A percentile compares a stretch with the other conserved stretches of the same genome.
phyloP scores from a whole-genome alignment of 768 basidiomycete species.

The Sporobolomyces pararoseus region DNA sequence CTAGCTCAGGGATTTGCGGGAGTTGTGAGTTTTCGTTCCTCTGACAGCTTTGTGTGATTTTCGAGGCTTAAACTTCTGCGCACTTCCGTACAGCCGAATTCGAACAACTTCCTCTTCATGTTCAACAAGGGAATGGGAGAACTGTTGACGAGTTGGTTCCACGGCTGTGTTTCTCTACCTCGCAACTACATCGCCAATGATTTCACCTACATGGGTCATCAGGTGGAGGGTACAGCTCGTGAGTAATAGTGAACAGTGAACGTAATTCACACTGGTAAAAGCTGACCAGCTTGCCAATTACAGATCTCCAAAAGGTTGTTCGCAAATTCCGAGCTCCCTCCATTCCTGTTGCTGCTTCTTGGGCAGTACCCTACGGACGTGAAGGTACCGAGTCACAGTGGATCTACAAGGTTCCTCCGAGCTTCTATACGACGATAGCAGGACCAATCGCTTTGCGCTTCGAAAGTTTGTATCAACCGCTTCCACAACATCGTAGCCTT shows the following conservation, averaged over 20 bases:
- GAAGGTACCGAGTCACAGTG: not conserved
- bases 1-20: no score
- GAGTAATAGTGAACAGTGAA: no score
- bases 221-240: no score
- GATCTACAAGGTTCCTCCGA: not conserved
- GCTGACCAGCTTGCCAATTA: no score
- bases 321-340: not conserved
- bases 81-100: not conserved
- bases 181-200: no score
- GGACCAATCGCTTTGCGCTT: not conserved
- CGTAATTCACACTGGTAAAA: no score
- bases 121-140: not conserved
- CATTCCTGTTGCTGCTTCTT: not conserved
- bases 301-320: not conserved
- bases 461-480: not conserved
- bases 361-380: not conserved
- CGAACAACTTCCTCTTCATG: not conserved
- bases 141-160: not conserved
- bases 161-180: not conserved
- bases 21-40: no score
- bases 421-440: not conserved
- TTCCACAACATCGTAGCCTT: not conserved
- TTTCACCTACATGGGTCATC: no score
- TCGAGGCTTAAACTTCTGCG: no score
- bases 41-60: no score